phyloP scores from a whole-genome alignment of 176 grass and related monocot genomes.

The Pharus latifolius region DNA sequence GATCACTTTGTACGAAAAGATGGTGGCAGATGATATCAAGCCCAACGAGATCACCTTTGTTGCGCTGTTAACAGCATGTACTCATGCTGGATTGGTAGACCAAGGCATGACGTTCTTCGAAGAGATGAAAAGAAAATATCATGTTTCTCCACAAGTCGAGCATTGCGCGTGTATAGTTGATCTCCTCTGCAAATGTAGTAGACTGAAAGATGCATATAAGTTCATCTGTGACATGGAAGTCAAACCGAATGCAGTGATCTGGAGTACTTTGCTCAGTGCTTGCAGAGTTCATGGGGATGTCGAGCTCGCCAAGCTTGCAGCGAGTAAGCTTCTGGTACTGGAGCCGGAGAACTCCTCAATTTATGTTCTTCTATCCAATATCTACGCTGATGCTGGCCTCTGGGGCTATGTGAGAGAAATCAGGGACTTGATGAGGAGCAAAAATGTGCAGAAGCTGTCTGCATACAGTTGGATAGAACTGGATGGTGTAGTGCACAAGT shows the following conservation, averaged over 20 bases:
- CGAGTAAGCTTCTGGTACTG: constrained; percentile 32
- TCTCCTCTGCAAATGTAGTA: constrained; percentile 66
- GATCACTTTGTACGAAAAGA: constrained; percentile 24
- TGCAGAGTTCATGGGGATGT: constrained; percentile 48
- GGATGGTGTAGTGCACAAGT: constrained; percentile 56
- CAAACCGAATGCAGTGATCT: constrained; percentile 57
- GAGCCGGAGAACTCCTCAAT: constrained; percentile 64
- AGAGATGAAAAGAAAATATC: constrained; percentile 34
- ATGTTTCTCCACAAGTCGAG: constrained; percentile 53
- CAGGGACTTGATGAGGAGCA: constrained; percentile 66
- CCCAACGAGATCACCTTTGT: constrained; percentile 71
- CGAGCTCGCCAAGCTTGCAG: constrained; percentile 52
- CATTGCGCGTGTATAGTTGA: constrained; percentile 74
- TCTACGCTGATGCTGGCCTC: constrained; percentile 50
- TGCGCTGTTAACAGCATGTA: constrained; percentile 59
- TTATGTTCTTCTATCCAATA: constrained; percentile 72
- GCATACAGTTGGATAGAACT: constrained; percentile 90
- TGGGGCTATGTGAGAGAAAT: constrained; percentile 53
- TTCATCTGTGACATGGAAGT: constrained; percentile 71
- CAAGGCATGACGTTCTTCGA: constrained; percentile 48
- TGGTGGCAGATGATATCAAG: constrained; percentile 34
- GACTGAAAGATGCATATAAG: constrained; percentile 52
- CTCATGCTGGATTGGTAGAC: constrained; percentile 62
- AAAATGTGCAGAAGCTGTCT: constrained; percentile 69
- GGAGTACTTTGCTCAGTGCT: constrained; percentile 66